A percentile compares a stretch with the other conserved stretches of the same genome.
Evolutionary conservation across 306 rosid species (phyloP).

Genomic region (Vigna reflexopilosa): DNA sequence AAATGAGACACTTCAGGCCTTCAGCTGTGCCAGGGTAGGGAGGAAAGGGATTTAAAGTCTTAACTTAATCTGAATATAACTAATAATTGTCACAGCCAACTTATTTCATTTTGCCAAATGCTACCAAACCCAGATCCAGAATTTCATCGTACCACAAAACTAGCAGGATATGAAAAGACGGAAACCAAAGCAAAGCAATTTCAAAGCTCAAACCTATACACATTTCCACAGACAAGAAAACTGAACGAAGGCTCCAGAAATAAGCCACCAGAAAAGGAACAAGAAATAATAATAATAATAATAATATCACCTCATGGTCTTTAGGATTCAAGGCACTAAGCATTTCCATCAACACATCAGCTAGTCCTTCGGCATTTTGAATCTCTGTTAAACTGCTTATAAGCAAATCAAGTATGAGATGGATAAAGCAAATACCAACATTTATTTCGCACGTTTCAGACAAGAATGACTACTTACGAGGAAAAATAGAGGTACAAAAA

Average conservation of each 20-base stretch:
- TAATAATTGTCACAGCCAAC: conserved; percentile 26
- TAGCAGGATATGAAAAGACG: conserved; percentile 24
- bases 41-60: conserved; percentile 3
- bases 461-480: not conserved
- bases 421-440: conserved; percentile 24
- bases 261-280: conserved; percentile 34
- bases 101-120: conserved; percentile 25
- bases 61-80: conserved; percentile 25
- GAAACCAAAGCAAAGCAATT: conserved; percentile 29
- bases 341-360: conserved; percentile 90
- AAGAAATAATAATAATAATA: not conserved
- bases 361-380: conserved; percentile 80
- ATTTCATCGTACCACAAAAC: conserved; percentile 22
- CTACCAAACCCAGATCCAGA: conserved; percentile 29
- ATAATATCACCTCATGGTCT: conserved; percentile 68
- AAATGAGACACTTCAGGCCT: not conserved
- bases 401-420: conserved; percentile 36
- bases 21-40: not conserved
- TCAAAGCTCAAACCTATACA: conserved; percentile 33
- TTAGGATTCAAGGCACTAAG: conserved; percentile 84
- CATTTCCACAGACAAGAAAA: conserved; percentile 37
- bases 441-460: conserved; percentile 10
- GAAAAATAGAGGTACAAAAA: not conserved
- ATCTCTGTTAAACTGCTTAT: conserved; percentile 75
- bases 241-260: conserved; percentile 30